Percentiles rank a stretch among this genome's conserved stretches.
phyloP scores from a whole-genome alignment of 2,329 filamentous ascomycete species.

The Epichloe glyceriae region DNA sequence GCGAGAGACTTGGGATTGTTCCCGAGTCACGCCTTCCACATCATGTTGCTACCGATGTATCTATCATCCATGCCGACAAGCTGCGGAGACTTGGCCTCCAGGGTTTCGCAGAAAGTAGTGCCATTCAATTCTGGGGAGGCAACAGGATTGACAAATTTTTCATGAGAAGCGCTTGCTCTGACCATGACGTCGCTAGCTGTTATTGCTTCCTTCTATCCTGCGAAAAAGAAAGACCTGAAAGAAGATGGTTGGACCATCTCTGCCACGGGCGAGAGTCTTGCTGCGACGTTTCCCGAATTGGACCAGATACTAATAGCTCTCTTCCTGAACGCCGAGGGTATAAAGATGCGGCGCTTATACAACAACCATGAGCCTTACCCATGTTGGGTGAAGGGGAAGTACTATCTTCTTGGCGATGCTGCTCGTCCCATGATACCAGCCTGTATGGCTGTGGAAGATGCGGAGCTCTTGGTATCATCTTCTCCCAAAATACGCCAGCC shows the following conservation, averaged over 20 bases:
- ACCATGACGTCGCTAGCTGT: constrained; percentile 45
- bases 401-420: constrained; percentile 29
- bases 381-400: constrained; percentile 32
- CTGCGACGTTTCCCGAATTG: constrained; percentile 43
- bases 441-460: constrained; percentile 53
- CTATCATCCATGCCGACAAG: constrained; percentile 41
- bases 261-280: constrained; percentile 37
- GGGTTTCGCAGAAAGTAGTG: constrained; percentile 41
- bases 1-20: constrained; percentile 39
- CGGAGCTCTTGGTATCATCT: constrained; percentile 44
- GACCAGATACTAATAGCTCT: constrained; percentile 40
- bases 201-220: constrained; percentile 59
- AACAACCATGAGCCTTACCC: constrained; percentile 32
- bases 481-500: constrained; percentile 26
- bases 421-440: constrained; percentile 40
- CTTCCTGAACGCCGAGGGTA: constrained; percentile 43
- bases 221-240: constrained; percentile 41
- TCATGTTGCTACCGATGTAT: constrained; percentile 49
- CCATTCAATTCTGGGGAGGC: constrained; percentile 56
- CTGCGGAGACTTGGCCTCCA: constrained; percentile 40
- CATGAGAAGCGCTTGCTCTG: constrained; percentile 50
- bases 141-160: constrained; percentile 49
- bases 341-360: constrained; percentile 46
- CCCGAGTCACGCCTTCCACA: constrained; percentile 37
- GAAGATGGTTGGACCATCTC: constrained; percentile 42